Base-by-base conservation (phyloP, 495 filamentous ascomycete genomes). In the Emericellopsis terricola region DNA sequence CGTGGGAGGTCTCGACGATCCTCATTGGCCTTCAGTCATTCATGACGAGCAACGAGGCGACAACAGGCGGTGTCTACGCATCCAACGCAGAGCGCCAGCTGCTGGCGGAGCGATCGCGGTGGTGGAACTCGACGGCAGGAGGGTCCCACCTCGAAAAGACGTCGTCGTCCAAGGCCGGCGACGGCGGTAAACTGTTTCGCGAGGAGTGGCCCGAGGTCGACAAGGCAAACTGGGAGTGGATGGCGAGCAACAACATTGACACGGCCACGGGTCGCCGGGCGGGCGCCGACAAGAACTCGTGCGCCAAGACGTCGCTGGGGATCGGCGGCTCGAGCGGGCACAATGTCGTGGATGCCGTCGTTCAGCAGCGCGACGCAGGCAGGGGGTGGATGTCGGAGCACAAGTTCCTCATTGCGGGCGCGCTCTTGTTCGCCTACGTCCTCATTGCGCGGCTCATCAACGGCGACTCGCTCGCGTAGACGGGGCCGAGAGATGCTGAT, bases 21-120 rank as follows among this genome's bases (percentile, higher is more conserved):
- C 62, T 97, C 14, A 93, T 93, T 39, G 89, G 89, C 26, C 64
- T 97, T 13, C 64, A 94, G 37, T 85, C 78, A 27, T 97, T 97
- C 54, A 97, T 97, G 89, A 96, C 87, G 3, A 82, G 78, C 39
- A 87, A 97, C 47, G 89, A 97, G 58, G 94, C 96, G 86, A 97
- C 89, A 1, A 96, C 91, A 1, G 89, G 89, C 3, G 82, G 75
- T 27, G 72, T 97, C n/a, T 73, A 73, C 21, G 81, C 76, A 5
- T 71, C 72, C 6, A 77, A 86, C 27, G 55, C 65, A 10, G 85
- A 96, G 59, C 72, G 89, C 20, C 76, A 73, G 50, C 68, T 76
- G 41, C 71, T 79, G 15, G 85, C 89, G 1, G 69, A 68, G 8
- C 68, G 82, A 33, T 81, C 80, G 3, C 59, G 81, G 29, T 97